These are phyloP conservation scores for Sechiopsis laciniata DNA, from an alignment of 306 rosid species.

Conservation along the genomic window DNA sequence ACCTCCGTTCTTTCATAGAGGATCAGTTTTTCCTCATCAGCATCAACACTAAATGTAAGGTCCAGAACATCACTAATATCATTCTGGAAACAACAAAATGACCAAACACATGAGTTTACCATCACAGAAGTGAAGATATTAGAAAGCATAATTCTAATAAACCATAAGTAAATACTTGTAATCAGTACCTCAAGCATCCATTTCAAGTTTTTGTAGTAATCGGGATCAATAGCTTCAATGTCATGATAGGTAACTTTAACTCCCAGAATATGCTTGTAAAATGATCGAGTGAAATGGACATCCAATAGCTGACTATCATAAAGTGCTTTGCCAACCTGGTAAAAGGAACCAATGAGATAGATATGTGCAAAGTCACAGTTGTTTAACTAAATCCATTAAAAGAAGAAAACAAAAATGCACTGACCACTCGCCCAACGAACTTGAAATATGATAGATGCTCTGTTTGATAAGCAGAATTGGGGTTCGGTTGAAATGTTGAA, in stretches of 20 bases:
- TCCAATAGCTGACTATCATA: conserved; percentile 93
- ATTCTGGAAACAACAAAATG: conserved; percentile 47
- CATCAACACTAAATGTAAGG: conserved; percentile 97
- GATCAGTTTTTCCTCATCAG: conserved; percentile 89
- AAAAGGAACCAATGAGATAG: conserved; percentile 30
- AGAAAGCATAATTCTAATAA: conserved; percentile 21
- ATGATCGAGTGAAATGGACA: conserved; percentile 94
- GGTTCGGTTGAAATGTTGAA: conserved; percentile 92
- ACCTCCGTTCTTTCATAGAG: conserved; percentile 85
- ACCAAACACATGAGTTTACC: background rate
- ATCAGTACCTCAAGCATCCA: conserved; percentile 90
- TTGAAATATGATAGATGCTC: conserved; percentile 97
- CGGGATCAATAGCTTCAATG: conserved; percentile 97
- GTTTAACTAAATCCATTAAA: conserved; percentile 17
- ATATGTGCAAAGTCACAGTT: conserved; percentile 17
- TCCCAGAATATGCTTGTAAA: conserved; percentile 88
- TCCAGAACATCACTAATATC: conserved; percentile 72
- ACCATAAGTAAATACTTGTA: conserved; percentile 6
- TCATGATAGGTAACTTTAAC: conserved; percentile 93
- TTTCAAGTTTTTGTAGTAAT: conserved; percentile 72
- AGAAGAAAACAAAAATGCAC: conserved; percentile 28
- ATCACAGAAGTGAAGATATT: background rate
- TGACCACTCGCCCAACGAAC: conserved; percentile 98
- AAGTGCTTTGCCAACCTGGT: conserved; percentile 92
- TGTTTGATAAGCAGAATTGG: conserved; percentile 91